Conservation (phyloP, 1,284 basidiomycete species). For the Microbotryomycetes sp. region DNA sequence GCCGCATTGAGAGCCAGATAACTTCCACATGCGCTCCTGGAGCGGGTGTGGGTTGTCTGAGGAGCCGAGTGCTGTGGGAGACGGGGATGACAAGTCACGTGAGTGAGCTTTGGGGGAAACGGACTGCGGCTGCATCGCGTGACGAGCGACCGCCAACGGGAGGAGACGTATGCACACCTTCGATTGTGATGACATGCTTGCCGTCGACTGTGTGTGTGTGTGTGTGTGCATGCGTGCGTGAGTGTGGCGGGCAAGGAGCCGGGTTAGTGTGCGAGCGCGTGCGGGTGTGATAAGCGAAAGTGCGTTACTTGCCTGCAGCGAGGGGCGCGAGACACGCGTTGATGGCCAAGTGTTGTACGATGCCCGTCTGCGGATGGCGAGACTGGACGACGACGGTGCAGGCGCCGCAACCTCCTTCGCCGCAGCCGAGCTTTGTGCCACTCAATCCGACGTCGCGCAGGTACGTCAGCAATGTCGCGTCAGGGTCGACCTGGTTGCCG, state of each 20-base stretch:
- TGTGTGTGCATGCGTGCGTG: neutral
- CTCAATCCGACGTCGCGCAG: conserved; percentile 39
- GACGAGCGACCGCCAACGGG: neutral
- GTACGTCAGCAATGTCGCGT: conserved; percentile 40
- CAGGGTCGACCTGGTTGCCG: conserved; percentile 30
- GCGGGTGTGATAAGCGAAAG: neutral
- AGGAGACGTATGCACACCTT: conserved; percentile 10
- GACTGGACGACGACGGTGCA: conserved; percentile 38
- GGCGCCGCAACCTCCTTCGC: conserved; percentile 42
- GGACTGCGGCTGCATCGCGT: no score
- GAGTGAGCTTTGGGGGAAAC: no score
- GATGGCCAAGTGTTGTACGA: conserved; percentile 14
- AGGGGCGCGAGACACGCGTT: conserved; percentile 43
- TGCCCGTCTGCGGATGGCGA: neutral
- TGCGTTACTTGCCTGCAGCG: conserved; percentile 1
- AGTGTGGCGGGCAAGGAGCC: conserved; percentile 6
- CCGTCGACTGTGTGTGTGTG: conserved; percentile 36
- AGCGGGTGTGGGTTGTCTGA: conserved; percentile 40
- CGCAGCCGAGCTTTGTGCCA: conserved; percentile 42
- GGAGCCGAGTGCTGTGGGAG: conserved; percentile 35
- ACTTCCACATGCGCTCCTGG: conserved; percentile 40
- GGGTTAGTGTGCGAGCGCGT: no score
- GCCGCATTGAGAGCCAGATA: conserved; percentile 41
- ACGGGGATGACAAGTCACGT: neutral
- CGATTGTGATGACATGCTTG: conserved; percentile 41